These are phyloP conservation scores for Tetrapyrgos nigripes DNA, from an alignment of 1,284 basidiomycete genomes.

Conservation along the genomic window DNA sequence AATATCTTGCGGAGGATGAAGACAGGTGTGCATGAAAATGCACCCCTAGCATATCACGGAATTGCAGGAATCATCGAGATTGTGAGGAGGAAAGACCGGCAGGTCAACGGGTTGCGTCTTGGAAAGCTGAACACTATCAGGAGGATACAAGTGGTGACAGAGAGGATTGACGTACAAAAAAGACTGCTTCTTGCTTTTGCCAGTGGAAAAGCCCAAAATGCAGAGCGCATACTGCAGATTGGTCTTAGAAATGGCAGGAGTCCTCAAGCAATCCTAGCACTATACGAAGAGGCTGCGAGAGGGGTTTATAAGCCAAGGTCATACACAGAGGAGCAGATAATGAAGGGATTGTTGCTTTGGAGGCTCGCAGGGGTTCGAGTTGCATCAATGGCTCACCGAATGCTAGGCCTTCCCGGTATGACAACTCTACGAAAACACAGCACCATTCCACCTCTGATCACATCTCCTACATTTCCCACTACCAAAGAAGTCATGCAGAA, in stretches of 20 bases:
- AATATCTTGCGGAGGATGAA: slow-evolving; percentile 2
- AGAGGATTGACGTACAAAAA: slow-evolving; percentile 12
- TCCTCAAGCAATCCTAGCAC: slow-evolving; percentile 3
- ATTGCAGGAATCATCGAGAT: slow-evolving; percentile 6
- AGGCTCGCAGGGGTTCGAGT: slow-evolving; percentile 18
- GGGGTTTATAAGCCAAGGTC: slow-evolving; percentile 12
- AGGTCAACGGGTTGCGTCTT: slow-evolving; percentile 9
- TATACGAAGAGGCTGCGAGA: slow-evolving; percentile 6
- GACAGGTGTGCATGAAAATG: slow-evolving; percentile 13
- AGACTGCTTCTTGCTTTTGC: slow-evolving; percentile 17
- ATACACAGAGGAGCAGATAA: slow-evolving; percentile 11
- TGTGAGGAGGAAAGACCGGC: neutral
- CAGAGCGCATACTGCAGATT: slow-evolving; percentile 6
- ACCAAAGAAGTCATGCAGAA: slow-evolving; percentile 9
- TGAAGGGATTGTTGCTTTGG: slow-evolving; percentile 10
- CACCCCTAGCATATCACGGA: slow-evolving; percentile 10
- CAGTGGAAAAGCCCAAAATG: neutral
- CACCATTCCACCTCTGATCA: slow-evolving; percentile 12
- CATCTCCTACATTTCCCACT: slow-evolving; percentile 8
- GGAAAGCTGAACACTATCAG: slow-evolving; percentile 7
- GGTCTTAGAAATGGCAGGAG: slow-evolving; percentile 10
- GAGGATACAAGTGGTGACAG: neutral
- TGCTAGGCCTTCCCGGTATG: slow-evolving; percentile 16
- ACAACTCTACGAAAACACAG: slow-evolving; percentile 11
- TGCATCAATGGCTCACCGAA: slow-evolving; percentile 12